Conservation (phyloP, 1,284 basidiomycete species). For the Lignosus rhinocerotis region DNA sequence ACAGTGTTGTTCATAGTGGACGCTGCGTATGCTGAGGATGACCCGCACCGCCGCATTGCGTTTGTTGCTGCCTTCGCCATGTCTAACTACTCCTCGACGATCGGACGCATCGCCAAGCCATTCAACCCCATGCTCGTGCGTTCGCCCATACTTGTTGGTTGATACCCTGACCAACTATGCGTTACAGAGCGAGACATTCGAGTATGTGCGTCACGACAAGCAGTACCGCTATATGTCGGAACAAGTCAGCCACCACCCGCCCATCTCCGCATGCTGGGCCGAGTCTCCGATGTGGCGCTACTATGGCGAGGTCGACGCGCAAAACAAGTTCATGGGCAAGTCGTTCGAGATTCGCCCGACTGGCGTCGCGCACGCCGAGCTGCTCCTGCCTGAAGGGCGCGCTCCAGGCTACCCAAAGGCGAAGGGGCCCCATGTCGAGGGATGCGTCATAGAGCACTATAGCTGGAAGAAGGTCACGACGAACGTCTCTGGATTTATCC, state of each 20-base stretch:
- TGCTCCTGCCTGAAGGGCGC: constrained; percentile 75
- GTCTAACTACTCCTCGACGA: constrained; percentile 97
- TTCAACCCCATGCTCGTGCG: constrained; percentile 90
- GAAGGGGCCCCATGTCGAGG: constrained; percentile 38
- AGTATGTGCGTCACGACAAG: constrained; percentile 87
- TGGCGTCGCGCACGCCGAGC: constrained; percentile 88
- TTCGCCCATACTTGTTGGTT: constrained; percentile 13
- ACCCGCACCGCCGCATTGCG: constrained; percentile 84
- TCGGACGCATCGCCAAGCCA: constrained; percentile 93
- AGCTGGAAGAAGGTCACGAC: constrained; percentile 97
- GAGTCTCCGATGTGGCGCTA: constrained; percentile 91
- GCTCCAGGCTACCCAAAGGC: constrained; percentile 60
- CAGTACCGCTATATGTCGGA: constrained; percentile 93
- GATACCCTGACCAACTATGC: neutral
- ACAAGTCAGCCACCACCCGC: constrained; percentile 96
- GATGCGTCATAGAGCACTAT: constrained; percentile 79
- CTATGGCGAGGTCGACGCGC: constrained; percentile 91
- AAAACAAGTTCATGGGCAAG: constrained; percentile 95
- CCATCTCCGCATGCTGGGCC: constrained; percentile 96
- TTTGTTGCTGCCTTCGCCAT: constrained; percentile 97
- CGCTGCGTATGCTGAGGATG: constrained; percentile 75
- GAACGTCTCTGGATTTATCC: constrained; percentile 91
- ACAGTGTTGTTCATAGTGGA: constrained; percentile 59
- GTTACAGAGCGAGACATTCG: constrained; percentile 82
- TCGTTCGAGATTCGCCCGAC: constrained; percentile 97